A percentile compares a stretch with the other conserved stretches of the same genome.
phyloP scores from a whole-genome alignment of 495 filamentous ascomycete genomes.

The Aspergillus cavernicola region DNA sequence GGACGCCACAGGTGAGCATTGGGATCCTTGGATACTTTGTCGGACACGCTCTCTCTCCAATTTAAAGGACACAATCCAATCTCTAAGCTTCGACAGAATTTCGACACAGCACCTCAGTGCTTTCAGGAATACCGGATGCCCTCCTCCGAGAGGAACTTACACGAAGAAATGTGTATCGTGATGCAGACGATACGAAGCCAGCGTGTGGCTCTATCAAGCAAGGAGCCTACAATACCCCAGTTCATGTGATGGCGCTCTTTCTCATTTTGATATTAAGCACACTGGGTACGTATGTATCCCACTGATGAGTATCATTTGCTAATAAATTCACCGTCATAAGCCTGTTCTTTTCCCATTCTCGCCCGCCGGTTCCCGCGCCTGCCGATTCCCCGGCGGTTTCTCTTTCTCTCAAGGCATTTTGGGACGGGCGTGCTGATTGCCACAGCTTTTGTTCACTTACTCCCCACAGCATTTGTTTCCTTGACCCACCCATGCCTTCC shows the following conservation, averaged over 20 bases:
- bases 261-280: constrained; percentile 70
- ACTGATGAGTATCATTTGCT: neutral
- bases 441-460: constrained; percentile 82
- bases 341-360: constrained; percentile 53
- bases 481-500: constrained; percentile 79
- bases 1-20: constrained; percentile 12
- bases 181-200: constrained; percentile 23
- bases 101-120: constrained; percentile 18
- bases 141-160: constrained; percentile 31
- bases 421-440: constrained; percentile 84
- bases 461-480: constrained; percentile 78
- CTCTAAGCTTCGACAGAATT: constrained; percentile 16
- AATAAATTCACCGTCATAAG: constrained; percentile 19
- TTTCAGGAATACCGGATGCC: constrained; percentile 29
- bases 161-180: constrained; percentile 25
- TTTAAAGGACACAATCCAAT: neutral
- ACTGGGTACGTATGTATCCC: constrained; percentile 49
- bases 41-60: constrained; percentile 12
- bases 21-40: neutral
- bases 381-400: constrained; percentile 49
- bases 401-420: constrained; percentile 79
- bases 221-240: constrained; percentile 60
- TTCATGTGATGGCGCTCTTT: constrained; percentile 75
- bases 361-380: constrained; percentile 46
- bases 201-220: constrained; percentile 58